Conservation (phyloP, 257 asterid species). For the Nyctanthes arbortristis region DNA sequence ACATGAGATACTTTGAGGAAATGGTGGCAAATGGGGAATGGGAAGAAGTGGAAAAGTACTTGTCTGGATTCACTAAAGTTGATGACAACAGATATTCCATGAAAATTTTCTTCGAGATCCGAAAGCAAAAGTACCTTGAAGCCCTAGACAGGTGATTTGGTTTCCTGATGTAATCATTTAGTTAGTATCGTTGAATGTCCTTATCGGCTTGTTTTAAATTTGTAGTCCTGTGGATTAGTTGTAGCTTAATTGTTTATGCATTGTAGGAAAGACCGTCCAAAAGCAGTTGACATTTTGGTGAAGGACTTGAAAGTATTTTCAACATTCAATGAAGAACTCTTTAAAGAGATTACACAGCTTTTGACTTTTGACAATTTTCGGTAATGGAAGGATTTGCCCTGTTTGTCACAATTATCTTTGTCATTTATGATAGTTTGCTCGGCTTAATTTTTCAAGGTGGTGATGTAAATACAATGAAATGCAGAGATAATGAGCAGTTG, state of each 20-base stretch:
- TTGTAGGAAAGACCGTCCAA: conserved; percentile 71
- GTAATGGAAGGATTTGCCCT: conserved; percentile 33
- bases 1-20: conserved; percentile 25
- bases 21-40: conserved; percentile 22
- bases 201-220: background rate
- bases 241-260: background rate
- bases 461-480: conserved; percentile 9
- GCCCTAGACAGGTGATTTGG: conserved; percentile 23
- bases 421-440: background rate
- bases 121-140: conserved; percentile 30
- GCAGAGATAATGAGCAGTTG: conserved; percentile 90
- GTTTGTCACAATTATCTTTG: background rate
- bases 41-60: conserved; percentile 29
- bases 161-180: no score
- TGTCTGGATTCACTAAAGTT: conserved; percentile 24
- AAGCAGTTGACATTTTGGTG: conserved; percentile 85
- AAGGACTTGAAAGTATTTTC: conserved; percentile 94
- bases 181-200: background rate
- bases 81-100: conserved; percentile 27
- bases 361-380: conserved; percentile 90
- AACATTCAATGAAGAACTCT: conserved; percentile 85
- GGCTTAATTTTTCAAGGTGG: background rate
- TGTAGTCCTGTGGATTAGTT: background rate
- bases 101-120: conserved; percentile 29
- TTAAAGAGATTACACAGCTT: conserved; percentile 91